Evolutionary conservation across 176 grass and related monocot genomes (phyloP).

Genomic region (Ensete glaucum): DNA sequence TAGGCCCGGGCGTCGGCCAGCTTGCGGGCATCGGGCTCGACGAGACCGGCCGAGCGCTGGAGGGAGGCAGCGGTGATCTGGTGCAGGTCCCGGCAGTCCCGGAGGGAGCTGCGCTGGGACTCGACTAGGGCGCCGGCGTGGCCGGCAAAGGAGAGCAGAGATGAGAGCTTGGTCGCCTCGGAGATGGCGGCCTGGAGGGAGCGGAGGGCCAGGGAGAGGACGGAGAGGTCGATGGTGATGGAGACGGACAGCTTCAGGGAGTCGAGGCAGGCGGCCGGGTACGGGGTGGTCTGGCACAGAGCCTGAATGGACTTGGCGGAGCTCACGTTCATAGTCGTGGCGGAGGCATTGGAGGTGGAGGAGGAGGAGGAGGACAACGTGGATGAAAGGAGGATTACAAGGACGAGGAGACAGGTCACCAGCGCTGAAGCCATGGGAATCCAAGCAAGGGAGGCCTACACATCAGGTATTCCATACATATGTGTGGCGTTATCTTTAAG

Average conservation of each 20-base stretch:
- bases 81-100: slow-evolving; percentile 14
- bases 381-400: neutral
- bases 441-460: no score
- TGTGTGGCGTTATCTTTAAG: no score
- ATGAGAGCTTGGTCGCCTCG: neutral
- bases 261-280: slow-evolving; percentile 5
- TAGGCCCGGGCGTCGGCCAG: slow-evolving; percentile 7
- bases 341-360: neutral
- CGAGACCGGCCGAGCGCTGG: neutral
- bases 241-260: slow-evolving; percentile 7
- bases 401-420: neutral
- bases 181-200: slow-evolving; percentile 7
- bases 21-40: neutral
- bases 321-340: neutral
- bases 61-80: slow-evolving; percentile 1
- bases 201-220: slow-evolving; percentile 8
- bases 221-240: slow-evolving; percentile 6
- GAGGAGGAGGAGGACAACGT: neutral
- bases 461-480: no score
- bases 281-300: slow-evolving; percentile 8
- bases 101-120: slow-evolving; percentile 9
- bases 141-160: neutral
- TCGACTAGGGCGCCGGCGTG: neutral
- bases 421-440: neutral
- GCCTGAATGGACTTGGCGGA: neutral